Conservation (phyloP, 2,329 filamentous ascomycete species). For the Orbilia javanica region DNA sequence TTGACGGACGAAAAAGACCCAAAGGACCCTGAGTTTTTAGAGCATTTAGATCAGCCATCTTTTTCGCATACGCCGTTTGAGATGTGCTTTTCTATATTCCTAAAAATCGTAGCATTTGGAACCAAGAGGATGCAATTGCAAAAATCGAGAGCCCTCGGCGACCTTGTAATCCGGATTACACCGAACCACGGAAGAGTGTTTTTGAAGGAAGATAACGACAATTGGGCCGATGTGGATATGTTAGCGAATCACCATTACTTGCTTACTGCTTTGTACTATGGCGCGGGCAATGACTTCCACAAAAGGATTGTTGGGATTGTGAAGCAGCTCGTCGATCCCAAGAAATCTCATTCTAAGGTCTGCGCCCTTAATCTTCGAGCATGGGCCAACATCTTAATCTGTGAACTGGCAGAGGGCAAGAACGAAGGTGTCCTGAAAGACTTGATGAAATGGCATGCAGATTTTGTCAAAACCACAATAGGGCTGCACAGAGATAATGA, state of each 20-base stretch:
- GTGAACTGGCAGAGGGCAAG: constrained; percentile 69
- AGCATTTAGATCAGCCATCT: constrained; percentile 68
- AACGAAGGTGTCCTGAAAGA: constrained; percentile 67
- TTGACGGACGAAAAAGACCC: constrained; percentile 75
- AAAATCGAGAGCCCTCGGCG: constrained; percentile 72
- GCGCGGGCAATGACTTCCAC: constrained; percentile 70
- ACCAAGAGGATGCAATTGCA: constrained; percentile 70
- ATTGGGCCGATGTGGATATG: constrained; percentile 74
- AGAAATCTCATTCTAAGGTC: constrained; percentile 75
- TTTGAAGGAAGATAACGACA: constrained; percentile 73
- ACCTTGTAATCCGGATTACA: constrained; percentile 73
- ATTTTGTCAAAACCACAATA: constrained; percentile 72
- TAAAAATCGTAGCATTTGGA: constrained; percentile 74
- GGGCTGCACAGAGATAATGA: constrained; percentile 71
- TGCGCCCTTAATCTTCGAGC: constrained; percentile 75
- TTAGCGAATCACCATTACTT: constrained; percentile 78
- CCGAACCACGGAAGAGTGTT: constrained; percentile 77
- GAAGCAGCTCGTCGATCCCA: constrained; percentile 72
- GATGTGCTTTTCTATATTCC: constrained; percentile 76
- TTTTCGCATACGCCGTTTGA: constrained; percentile 71
- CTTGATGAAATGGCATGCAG: constrained; percentile 72
- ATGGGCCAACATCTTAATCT: constrained; percentile 74
- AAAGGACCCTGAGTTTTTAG: constrained; percentile 73
- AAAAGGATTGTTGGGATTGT: constrained; percentile 65
- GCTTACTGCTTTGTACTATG: constrained; percentile 76